These are phyloP conservation scores for Ensete ventricosum DNA, from an alignment of 176 grass and related monocot species.

Conservation along the genomic window DNA sequence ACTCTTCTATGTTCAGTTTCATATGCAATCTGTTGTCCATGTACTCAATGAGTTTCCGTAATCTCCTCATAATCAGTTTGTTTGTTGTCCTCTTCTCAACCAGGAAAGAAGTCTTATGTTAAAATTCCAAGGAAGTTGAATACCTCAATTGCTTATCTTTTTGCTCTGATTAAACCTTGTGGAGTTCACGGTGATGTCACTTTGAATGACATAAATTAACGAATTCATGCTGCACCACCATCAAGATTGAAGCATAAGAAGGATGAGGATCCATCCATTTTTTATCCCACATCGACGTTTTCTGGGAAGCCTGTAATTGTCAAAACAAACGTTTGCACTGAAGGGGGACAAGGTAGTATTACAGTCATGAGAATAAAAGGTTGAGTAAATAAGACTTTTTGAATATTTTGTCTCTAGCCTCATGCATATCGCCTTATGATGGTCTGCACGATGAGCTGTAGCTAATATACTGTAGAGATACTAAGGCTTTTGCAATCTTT, in stretches of 20 bases:
- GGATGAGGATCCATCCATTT: constrained; percentile 19
- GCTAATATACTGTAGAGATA: background rate
- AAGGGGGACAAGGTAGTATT: constrained; percentile 70
- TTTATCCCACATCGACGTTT: constrained; percentile 43
- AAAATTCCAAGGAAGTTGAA: constrained; percentile 41
- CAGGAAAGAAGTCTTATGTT: constrained; percentile 47
- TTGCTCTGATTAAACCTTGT: constrained; percentile 78
- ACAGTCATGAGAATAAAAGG: constrained; percentile 79
- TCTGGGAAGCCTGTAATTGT: constrained; percentile 78
- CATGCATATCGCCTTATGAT: constrained; percentile 1
- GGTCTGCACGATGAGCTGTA: background rate
- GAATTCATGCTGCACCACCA: constrained; percentile 44
- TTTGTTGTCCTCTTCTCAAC: background rate
- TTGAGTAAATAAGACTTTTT: constrained; percentile 6
- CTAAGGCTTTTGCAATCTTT: background rate
- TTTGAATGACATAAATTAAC: constrained; percentile 69
- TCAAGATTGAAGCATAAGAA: constrained; percentile 71
- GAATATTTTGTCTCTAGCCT: background rate
- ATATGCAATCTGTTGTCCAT: background rate
- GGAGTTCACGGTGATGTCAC: constrained; percentile 44
- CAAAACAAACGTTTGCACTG: constrained; percentile 80
- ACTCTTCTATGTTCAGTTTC: background rate
- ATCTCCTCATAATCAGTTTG: background rate
- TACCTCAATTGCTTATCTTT: constrained; percentile 55
- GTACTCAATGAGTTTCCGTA: background rate